Base-by-base conservation (phyloP, 2,329 filamentous ascomycete species). In the Trichoderma sp. region DNA sequence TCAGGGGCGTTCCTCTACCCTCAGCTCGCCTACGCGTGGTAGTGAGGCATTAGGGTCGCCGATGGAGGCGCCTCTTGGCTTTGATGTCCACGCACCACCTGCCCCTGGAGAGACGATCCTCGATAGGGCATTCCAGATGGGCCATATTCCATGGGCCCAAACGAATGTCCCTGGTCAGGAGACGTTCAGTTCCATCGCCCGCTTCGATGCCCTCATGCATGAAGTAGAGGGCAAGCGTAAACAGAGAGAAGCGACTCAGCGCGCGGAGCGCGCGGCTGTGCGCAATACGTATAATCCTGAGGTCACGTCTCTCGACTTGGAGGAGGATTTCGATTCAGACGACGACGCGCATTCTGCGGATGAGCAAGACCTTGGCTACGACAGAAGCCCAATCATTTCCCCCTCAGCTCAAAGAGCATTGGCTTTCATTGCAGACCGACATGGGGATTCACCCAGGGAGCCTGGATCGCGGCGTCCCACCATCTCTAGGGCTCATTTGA, bases 151-250 rank as follows among this genome's bases (percentile, higher is more conserved):
- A 18, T 91, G 91, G 6, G 89, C 89, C 3, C 90, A 91, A 12
- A 83, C 84, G 8, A 85, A 88, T 67, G 78, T 86, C 2, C 87
- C 88, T 0, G 90, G 90, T 4, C 90, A 91, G 76, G 90, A 92
- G 78, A 91, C 92, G 75, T 83, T 92, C 18, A 92, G 88, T 78
- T 93, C 91, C 0, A 85, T 93, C 38, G 91, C 91, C 11, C 87
- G 90, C 27, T 93, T 93, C 72, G 91, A 93, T 71, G 91, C 91
- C 3, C 81, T 93, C 60, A 93, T 93, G 91, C 85, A 87, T 27
- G 89, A 92, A 78, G 85, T 85, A 24, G 91, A 93, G 53, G 86
- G 88, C 75, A 88, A 86, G 69, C 83, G 85, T 74, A 84, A 84
- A 78, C 84, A 84, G 66, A 83, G 83, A 33, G 83, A 86, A 59